Evolutionary conservation across 306 rosid genomes (phyloP).

Genomic region (Amphicarpaea edgeworthii): DNA sequence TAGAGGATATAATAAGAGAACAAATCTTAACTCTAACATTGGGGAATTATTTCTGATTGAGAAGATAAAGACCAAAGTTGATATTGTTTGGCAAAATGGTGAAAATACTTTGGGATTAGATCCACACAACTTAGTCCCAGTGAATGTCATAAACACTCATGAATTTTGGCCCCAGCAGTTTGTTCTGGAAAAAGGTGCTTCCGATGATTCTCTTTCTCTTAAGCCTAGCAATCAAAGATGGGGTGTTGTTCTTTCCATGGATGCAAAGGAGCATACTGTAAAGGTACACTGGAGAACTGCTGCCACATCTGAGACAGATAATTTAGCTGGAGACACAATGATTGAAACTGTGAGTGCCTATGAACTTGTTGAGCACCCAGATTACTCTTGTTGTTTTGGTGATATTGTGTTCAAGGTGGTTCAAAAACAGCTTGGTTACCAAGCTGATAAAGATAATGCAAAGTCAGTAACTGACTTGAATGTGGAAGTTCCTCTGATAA

Average conservation of each 20-base stretch:
- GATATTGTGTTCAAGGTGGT: constrained; percentile 83
- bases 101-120: constrained; percentile 65
- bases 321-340: constrained; percentile 53
- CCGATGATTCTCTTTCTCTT: constrained; percentile 63
- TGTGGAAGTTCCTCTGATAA: constrained; percentile 52
- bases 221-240: constrained; percentile 66
- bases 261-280: constrained; percentile 87
- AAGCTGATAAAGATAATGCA: constrained; percentile 49
- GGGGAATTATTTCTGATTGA: constrained; percentile 68
- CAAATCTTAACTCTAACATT: constrained; percentile 44
- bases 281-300: constrained; percentile 73
- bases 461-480: constrained; percentile 45
- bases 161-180: constrained; percentile 97
- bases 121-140: constrained; percentile 70
- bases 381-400: constrained; percentile 76
- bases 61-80: constrained; percentile 84
- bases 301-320: constrained; percentile 45
- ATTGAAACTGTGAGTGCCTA: constrained; percentile 90
- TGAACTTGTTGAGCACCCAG: constrained; percentile 90
- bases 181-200: constrained; percentile 78
- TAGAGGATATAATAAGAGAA: constrained; percentile 52
- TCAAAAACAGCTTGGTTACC: constrained; percentile 61
- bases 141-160: constrained; percentile 69
- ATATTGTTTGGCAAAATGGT: constrained; percentile 92
- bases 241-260: constrained; percentile 87